Percentiles rank a stretch among this genome's conserved stretches.
phyloP scores from a whole-genome alignment of 2,329 filamentous ascomycete species.

The Aureobasidium mangrovei region DNA sequence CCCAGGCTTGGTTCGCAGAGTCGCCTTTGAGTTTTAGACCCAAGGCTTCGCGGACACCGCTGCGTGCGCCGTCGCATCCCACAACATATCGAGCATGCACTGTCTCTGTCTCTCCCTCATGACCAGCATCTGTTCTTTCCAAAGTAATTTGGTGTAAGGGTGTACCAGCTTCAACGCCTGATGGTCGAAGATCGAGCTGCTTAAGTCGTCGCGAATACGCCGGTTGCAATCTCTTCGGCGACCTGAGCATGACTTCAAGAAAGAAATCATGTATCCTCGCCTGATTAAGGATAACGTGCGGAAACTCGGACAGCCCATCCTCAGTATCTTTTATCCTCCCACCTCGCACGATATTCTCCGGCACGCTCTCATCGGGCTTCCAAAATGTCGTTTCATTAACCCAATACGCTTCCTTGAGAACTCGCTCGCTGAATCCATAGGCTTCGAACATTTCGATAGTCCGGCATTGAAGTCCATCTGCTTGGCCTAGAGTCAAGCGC shows the following conservation, averaged over 20 bases:
- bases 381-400: slow-evolving; percentile 54
- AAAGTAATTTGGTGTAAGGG: slow-evolving; percentile 3
- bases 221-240: slow-evolving; percentile 34
- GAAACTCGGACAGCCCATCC: slow-evolving; percentile 35
- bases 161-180: slow-evolving; percentile 26
- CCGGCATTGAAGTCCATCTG: slow-evolving; percentile 31
- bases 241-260: slow-evolving; percentile 13
- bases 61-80: slow-evolving; percentile 20
- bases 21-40: slow-evolving; percentile 19
- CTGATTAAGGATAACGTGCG: slow-evolving; percentile 61
- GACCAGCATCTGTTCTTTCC: slow-evolving; percentile 34
- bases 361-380: slow-evolving; percentile 40
- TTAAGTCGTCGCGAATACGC: slow-evolving; percentile 44
- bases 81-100: slow-evolving; percentile 20
- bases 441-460: slow-evolving; percentile 42
- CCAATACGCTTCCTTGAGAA: slow-evolving; percentile 57
- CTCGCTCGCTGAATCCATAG: slow-evolving; percentile 53
- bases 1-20: slow-evolving; percentile 17
- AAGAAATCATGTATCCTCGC: slow-evolving; percentile 31
- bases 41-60: slow-evolving; percentile 15
- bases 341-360: slow-evolving; percentile 13
- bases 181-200: slow-evolving; percentile 47
- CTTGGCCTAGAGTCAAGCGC: slow-evolving; percentile 31
- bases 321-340: slow-evolving; percentile 14
- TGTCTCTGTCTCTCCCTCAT: slow-evolving; percentile 17